Evolutionary conservation across 2,329 filamentous ascomycete genomes (phyloP).

Genomic region (Claviceps citrina): DNA sequence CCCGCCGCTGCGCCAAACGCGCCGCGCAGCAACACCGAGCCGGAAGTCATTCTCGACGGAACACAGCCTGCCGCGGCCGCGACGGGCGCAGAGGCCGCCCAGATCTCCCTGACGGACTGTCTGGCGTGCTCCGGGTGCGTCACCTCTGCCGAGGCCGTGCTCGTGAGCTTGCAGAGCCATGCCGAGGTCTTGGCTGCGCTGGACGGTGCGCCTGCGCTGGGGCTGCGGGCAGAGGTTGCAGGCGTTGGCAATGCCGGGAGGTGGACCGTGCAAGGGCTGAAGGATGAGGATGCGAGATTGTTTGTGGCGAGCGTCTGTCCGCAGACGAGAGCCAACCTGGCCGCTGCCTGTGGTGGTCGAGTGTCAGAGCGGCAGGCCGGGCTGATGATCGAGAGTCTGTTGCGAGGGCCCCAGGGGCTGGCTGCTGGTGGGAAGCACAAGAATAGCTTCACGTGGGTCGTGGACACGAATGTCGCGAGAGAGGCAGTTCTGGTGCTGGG

Average conservation of each 20-base stretch:
- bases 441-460: conserved; percentile 73
- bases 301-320: conserved; percentile 90
- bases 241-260: conserved; percentile 16
- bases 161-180: conserved; percentile 88
- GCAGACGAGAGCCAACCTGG: conserved; percentile 76
- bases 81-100: conserved; percentile 53
- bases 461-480: conserved; percentile 75
- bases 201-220: conserved; percentile 45
- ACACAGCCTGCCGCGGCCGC: conserved; percentile 40
- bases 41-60: conserved; percentile 91
- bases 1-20: conserved; percentile 37
- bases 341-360: conserved; percentile 61
- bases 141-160: conserved; percentile 91
- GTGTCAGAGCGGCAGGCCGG: conserved; percentile 60
- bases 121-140: conserved; percentile 96
- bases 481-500: conserved; percentile 71
- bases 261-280: conserved; percentile 31
- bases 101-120: conserved; percentile 94
- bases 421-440: conserved; percentile 52
- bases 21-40: conserved; percentile 24
- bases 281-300: conserved; percentile 50
- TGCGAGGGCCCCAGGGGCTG: conserved; percentile 53
- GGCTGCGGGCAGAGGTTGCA: conserved; percentile 15
- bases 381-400: conserved; percentile 66
- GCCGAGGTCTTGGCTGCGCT: conserved; percentile 74